A percentile compares a stretch with the other conserved stretches of the same genome.
Evolutionary conservation across 73 alveolate genomes (phyloP).

Genomic region (Paraurostyla sp.): DNA sequence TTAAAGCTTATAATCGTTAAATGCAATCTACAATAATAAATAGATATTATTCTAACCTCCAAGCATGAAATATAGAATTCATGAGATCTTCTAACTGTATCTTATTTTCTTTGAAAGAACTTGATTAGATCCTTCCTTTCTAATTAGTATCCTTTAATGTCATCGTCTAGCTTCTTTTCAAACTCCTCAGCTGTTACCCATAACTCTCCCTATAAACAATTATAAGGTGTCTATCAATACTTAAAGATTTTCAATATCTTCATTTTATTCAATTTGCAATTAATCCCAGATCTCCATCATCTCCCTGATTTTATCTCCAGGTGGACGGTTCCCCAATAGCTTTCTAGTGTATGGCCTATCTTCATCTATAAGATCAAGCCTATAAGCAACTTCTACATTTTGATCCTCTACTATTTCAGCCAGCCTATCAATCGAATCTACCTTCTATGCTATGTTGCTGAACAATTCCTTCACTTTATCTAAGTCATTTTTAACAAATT

Average conservation of each 20-base stretch:
- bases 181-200: conserved; percentile 45
- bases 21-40: not conserved
- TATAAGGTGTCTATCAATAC: not conserved
- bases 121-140: not conserved
- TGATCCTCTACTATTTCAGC: conserved; percentile 15
- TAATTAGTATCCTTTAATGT: not conserved
- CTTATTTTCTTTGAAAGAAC: not conserved
- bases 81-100: not conserved
- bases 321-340: not conserved
- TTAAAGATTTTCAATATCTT: not conserved
- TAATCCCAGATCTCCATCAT: conserved; percentile 6
- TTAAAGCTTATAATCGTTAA: not conserved
- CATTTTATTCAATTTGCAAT: not conserved
- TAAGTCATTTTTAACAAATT: not conserved
- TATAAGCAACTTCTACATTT: not conserved
- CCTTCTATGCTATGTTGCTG: not conserved
- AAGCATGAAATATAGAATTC: not conserved
- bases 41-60: not conserved
- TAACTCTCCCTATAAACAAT: conserved; percentile 25
- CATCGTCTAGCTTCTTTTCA: conserved; percentile 37
- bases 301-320: conserved; percentile 16
- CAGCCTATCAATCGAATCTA: not conserved
- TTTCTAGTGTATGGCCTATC: conserved; percentile 9
- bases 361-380: not conserved
- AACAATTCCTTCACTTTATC: not conserved